Percentiles rank a stretch among this genome's conserved stretches.
phyloP scores from a whole-genome alignment of 2,329 filamentous ascomycete genomes.

The Scytalidium sp. region DNA sequence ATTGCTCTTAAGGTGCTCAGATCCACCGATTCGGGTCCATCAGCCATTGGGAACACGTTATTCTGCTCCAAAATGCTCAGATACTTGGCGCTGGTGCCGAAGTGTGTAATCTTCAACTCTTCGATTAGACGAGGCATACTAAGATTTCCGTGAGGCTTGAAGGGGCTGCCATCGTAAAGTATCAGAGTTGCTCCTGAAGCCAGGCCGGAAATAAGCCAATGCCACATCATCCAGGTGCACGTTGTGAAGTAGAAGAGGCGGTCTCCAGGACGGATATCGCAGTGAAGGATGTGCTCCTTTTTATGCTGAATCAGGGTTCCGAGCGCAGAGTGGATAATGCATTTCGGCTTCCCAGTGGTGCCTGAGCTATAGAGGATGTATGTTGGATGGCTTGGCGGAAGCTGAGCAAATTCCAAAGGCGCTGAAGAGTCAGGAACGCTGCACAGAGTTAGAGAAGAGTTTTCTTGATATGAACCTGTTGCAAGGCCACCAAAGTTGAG shows the following conservation, averaged over 20 bases:
- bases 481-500: no score
- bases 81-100: slow-evolving; percentile 93
- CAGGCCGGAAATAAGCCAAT: slow-evolving; percentile 87
- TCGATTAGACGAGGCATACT: slow-evolving; percentile 82
- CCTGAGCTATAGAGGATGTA: slow-evolving; percentile 94
- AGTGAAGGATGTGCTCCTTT: slow-evolving; percentile 89
- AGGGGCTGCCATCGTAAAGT: slow-evolving; percentile 90
- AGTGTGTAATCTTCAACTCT: slow-evolving; percentile 80
- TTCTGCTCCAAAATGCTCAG: slow-evolving; percentile 87
- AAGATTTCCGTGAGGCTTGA: slow-evolving; percentile 73
- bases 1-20: slow-evolving; percentile 73
- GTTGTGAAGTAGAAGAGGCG: slow-evolving; percentile 92
- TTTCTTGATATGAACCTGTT: not conserved
- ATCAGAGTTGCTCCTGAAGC: slow-evolving; percentile 80
- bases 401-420: slow-evolving; percentile 66
- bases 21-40: slow-evolving; percentile 38
- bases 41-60: slow-evolving; percentile 54
- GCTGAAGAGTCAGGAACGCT: slow-evolving; percentile 25
- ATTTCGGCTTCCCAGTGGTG: slow-evolving; percentile 84
- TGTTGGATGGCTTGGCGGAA: slow-evolving; percentile 81
- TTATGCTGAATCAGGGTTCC: slow-evolving; percentile 95
- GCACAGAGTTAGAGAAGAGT: slow-evolving; percentile 28
- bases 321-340: slow-evolving; percentile 87
- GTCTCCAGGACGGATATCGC: slow-evolving; percentile 70
- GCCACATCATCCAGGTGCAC: slow-evolving; percentile 99